Conservation (phyloP, 2,329 filamentous ascomycete species). For the Stemphylium lycopersici region DNA sequence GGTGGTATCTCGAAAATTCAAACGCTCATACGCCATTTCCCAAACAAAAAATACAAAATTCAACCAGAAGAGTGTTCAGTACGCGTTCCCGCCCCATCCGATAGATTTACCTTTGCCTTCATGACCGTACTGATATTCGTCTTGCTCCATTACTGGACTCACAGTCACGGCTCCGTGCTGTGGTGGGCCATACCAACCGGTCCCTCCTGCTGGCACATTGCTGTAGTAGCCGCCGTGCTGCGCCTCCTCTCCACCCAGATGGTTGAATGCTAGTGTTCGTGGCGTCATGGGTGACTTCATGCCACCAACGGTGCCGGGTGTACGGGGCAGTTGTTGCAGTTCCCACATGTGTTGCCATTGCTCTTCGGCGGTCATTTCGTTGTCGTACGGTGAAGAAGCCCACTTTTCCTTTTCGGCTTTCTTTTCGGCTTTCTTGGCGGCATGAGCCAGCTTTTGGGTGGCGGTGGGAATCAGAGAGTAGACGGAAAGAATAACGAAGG, state of each 20-base stretch:
- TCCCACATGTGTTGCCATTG: constrained; percentile 53
- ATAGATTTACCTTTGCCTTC: constrained; percentile 28
- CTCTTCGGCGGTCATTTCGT: constrained; percentile 45
- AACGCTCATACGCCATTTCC: constrained; percentile 25
- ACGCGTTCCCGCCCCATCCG: constrained; percentile 16
- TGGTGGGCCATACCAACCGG: constrained; percentile 19
- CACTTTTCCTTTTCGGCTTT: constrained; percentile 47
- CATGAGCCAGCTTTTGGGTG: constrained; percentile 31
- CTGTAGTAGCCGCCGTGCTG: constrained; percentile 20
- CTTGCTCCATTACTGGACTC: constrained; percentile 27
- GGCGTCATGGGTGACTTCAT: constrained; percentile 44
- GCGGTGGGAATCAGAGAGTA: constrained; percentile 60
- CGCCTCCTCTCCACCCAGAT: constrained; percentile 29
- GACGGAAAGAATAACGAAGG: constrained; percentile 64
- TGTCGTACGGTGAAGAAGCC: constrained; percentile 32
- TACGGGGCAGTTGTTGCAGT: constrained; percentile 47
- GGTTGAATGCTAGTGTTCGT: constrained; percentile 42
- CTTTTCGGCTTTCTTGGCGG: constrained; percentile 38
- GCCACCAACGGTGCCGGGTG: constrained; percentile 38
- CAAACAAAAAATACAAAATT: not conserved
- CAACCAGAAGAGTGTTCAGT: not conserved
- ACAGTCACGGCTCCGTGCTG: constrained; percentile 17
- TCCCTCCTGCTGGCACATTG: constrained; percentile 9
- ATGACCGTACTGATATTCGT: constrained; percentile 27
- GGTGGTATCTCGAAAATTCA: constrained; percentile 25